Base-by-base conservation (phyloP, 2,329 filamentous ascomycete species). In the Chaetoscypha palmicola region DNA sequence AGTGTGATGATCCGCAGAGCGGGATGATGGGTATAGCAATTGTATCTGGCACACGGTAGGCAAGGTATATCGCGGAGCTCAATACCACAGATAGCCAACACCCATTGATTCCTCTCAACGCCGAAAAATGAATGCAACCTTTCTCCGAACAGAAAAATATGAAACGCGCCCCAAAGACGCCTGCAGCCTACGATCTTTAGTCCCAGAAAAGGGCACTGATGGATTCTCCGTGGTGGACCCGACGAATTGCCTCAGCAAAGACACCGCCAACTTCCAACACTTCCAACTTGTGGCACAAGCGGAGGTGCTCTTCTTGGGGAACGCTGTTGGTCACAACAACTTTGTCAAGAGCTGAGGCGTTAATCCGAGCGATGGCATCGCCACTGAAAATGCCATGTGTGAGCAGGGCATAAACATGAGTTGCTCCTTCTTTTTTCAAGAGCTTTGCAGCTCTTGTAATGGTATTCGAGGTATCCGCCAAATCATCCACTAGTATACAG, bases 201-300 rank as follows among this genome's bases (percentile, higher is more conserved):
- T 56, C 53, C 53, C 52, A 83, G 67, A 98, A 98, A 40, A 98
- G 75, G 49, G 92, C 87, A 64, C 89, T 95, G 68, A 98, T 95
- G 60, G 88, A 95, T 70, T 98, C 92, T 59, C 92, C 92, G 65
- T 97, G 90, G 67, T 98, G 92, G 47, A 97, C 91, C 51, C 92
- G 81, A 51, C 92, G 85, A 57, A 97, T 96, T 39, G 92, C 87
- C 74, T 97, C 91, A 47, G 87, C 90, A 64, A 97, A 96, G 46
- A 96, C 82, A 55, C 86, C 83, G 42, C 88, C 87, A 48, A 97
- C 81, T 61, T 97, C 91, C 50, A 98, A 70, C 38, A 96, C 85
- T 64, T 95, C 89, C 40, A 98, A 71, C 70, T 97, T 97, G 30
- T 85, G 77, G 62, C 91, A 95, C 39, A 80, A 66, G 51, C 71